Conservation (phyloP, 176 grass and related monocot species). For the Avena insularis region DNA sequence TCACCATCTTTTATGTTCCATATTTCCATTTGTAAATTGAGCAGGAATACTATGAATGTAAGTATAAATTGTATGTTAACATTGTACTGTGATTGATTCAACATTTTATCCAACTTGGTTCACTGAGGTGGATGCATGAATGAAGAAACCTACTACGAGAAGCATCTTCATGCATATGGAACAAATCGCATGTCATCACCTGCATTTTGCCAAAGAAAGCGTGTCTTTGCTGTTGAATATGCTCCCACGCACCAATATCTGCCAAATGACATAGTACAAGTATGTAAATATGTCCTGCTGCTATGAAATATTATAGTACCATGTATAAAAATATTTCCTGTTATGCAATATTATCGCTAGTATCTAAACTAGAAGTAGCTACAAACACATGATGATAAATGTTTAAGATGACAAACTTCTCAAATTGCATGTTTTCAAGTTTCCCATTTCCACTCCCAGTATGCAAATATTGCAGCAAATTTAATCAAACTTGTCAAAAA, state of each 20-base stretch:
- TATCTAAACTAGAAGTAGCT: constrained; percentile 13
- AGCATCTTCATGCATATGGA: background rate
- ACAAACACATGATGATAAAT: background rate
- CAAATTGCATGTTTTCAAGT: background rate
- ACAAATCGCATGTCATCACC: constrained; percentile 53
- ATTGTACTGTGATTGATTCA: background rate
- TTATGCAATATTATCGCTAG: background rate
- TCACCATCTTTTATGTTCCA: constrained; percentile 9
- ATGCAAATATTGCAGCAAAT: background rate
- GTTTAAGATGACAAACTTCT: constrained; percentile 5
- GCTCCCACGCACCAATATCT: constrained; percentile 94
- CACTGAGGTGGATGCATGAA: background rate
- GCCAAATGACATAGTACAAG: constrained; percentile 20
- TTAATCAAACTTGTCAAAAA: background rate
- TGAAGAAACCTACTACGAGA: constrained; percentile 7
- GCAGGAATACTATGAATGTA: background rate
- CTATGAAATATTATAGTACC: background rate
- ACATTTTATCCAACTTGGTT: background rate
- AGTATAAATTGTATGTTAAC: background rate
- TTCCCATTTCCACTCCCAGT: background rate
- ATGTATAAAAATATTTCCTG: constrained; percentile 8
- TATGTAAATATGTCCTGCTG: constrained; percentile 16
- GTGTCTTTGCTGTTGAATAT: constrained; percentile 93
- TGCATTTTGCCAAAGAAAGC: constrained; percentile 97
- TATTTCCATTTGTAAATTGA: background rate